These are phyloP conservation scores for Paramecium tetraurelia DNA, from an alignment of 73 alveolate species.

Conservation along the genomic window DNA sequence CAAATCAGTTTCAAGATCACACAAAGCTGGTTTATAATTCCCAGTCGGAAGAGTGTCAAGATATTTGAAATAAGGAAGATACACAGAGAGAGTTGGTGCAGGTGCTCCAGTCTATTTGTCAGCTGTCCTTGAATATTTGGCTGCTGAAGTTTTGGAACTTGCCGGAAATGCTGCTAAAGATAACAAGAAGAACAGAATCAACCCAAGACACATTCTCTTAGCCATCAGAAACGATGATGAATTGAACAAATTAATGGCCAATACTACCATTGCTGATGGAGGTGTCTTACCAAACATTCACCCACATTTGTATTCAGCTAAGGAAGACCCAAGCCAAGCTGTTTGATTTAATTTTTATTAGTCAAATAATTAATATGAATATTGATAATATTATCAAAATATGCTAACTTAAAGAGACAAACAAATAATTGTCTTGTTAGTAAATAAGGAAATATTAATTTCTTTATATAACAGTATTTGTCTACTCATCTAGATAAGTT, in stretches of 20 bases:
- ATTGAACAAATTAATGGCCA: conserved; percentile 79
- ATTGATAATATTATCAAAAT: neutral
- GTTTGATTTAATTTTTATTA: conserved; percentile 5
- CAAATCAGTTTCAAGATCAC: conserved; percentile 70
- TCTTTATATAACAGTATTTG: conserved; percentile 46
- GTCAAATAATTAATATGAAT: neutral
- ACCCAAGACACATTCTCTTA: conserved; percentile 79
- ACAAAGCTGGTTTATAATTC: conserved; percentile 89
- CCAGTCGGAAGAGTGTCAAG: conserved; percentile 90
- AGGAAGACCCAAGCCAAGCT: conserved; percentile 49
- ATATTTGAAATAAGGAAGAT: conserved; percentile 79
- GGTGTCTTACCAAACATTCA: conserved; percentile 88
- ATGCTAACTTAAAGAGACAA: neutral
- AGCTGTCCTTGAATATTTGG: conserved; percentile 81
- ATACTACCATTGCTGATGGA: conserved; percentile 85
- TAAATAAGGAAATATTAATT: neutral
- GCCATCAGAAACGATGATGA: conserved; percentile 80
- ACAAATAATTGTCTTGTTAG: neutral
- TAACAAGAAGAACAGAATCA: conserved; percentile 75
- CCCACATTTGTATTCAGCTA: conserved; percentile 56
- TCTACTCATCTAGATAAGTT: neutral
- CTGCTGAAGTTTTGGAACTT: conserved; percentile 81
- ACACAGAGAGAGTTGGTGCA: conserved; percentile 89
- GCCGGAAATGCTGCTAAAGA: conserved; percentile 86
- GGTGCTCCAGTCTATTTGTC: conserved; percentile 93